Conservation (phyloP, 371 early-diverging fungal genomes). For the Saksenaea oblongispora region DNA sequence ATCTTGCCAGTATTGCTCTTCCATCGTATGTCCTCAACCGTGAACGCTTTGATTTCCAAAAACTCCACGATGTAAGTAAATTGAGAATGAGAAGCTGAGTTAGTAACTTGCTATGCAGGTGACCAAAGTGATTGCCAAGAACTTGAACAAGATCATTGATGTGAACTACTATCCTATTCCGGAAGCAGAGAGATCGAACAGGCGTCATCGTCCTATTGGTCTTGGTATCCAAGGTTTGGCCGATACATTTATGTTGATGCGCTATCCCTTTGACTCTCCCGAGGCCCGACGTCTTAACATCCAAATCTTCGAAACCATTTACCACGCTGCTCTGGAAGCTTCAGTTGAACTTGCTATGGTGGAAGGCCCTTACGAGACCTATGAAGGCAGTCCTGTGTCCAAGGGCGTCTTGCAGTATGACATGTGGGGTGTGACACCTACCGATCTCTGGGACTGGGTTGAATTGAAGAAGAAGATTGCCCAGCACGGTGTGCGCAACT, state of each 20-base stretch:
- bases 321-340: conserved; percentile 95
- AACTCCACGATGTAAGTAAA: conserved; percentile 45
- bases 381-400: conserved; percentile 89
- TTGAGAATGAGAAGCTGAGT: background rate
- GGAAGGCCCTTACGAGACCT: conserved; percentile 89
- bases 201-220: conserved; percentile 96
- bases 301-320: conserved; percentile 97
- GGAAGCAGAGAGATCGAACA: conserved; percentile 87
- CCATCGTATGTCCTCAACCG: conserved; percentile 82
- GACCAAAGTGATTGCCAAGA: conserved; percentile 84
- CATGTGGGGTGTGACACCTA: conserved; percentile 84
- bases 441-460: conserved; percentile 90
- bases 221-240: conserved; percentile 99
- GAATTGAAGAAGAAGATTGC: conserved; percentile 80
- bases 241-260: conserved; percentile 94
- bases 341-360: conserved; percentile 87
- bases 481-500: conserved; percentile 93
- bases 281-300: conserved; percentile 88
- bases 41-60: conserved; percentile 53
- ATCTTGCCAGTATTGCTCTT: conserved; percentile 94
- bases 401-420: conserved; percentile 96
- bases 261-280: conserved; percentile 92
- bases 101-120: conserved; percentile 26
- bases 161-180: conserved; percentile 95
- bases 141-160: conserved; percentile 98